Evolutionary conservation across 2,329 filamentous ascomycete species (phyloP).

Genomic region (Aspergillus jensenii): DNA sequence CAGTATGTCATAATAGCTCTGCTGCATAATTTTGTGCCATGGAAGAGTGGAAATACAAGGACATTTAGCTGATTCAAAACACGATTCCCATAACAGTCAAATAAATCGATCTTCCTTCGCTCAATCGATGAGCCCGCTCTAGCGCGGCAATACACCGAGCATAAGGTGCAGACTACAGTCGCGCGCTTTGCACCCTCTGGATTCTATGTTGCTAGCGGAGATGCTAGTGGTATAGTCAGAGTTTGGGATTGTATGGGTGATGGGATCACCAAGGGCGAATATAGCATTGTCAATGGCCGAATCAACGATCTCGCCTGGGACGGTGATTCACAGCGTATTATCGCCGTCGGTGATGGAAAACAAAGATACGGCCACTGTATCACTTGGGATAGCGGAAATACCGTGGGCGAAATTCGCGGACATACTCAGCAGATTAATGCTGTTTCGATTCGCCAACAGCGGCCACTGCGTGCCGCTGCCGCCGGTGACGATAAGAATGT

Average conservation of each 20-base stretch:
- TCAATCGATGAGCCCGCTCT: constrained; percentile 86
- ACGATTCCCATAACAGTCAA: constrained; percentile 61
- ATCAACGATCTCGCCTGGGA: constrained; percentile 99
- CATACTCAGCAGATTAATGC: constrained; percentile 90
- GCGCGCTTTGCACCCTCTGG: constrained; percentile 92
- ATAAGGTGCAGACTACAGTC: constrained; percentile 85
- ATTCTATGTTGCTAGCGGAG: constrained; percentile 92
- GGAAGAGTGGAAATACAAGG: not conserved
- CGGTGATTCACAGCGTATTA: constrained; percentile 92
- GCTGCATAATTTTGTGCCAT: not conserved
- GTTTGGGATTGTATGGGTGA: constrained; percentile 90
- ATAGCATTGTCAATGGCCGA: constrained; percentile 87
- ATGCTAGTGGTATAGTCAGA: constrained; percentile 77
- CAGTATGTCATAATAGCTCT: constrained; percentile 54
- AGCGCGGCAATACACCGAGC: constrained; percentile 86
- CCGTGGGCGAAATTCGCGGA: constrained; percentile 88
- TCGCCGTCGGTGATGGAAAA: constrained; percentile 92
- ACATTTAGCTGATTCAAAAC: not conserved
- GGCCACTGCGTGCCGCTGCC: constrained; percentile 87
- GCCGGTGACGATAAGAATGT: constrained; percentile 86
- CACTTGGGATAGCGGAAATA: constrained; percentile 93
- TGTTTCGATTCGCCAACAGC: constrained; percentile 83
- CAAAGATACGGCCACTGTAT: constrained; percentile 93
- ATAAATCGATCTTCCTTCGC: constrained; percentile 94
- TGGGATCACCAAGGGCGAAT: constrained; percentile 89